Evolutionary conservation across 2,329 filamentous ascomycete species (phyloP), one percentile per base, ranked within the genome.

Genomic region (Venturia effusa): DNA sequence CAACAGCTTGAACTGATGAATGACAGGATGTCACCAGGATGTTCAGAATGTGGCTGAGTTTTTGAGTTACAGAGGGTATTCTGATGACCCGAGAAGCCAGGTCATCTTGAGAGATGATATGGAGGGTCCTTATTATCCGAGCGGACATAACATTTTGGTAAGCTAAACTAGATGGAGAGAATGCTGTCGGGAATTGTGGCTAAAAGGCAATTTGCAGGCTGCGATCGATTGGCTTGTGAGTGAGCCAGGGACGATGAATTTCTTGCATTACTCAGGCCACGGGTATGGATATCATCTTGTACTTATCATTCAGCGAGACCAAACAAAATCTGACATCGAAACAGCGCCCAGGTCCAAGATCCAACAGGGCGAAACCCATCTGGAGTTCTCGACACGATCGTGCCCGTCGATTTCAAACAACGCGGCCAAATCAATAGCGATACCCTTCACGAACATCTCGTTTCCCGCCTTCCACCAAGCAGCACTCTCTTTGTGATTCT

Each of bases 261-360:
- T 84, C 74, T 70, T 85, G 61, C 83, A 83, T 67, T 86, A 85
- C 67, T 83, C 80, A 0, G 83, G 83, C 0, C 83, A 86, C 66
- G 83, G 83, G 62, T 32, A 41, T 27, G 8, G n/a, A n/a, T n/a
- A n/a, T n/a, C n/a, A n/a, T n/a, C n/a, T n/a, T n/a, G n/a, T n/a
- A n/a, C n/a, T n/a, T n/a, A n/a, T n/a, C n/a, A n/a, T n/a, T n/a
- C 81, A 83, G 70, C 27, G 71, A 70, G 78, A 81, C 64, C 70
- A 72, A 0, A 75, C 78, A n/a, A 61, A 61, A 32, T 54, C n/a
- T n/a, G 24, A 39, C 1, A 24, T 8, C 22, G 34, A 24, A 11
- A 27, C 10, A 51, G 45, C 22, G 34, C 37, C 6, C 48, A 63
- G 34, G 61, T 59, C 40, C n/a, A n/a, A 27, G 54, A 63, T 51